Percentiles rank a stretch among this genome's conserved stretches.
phyloP scores from a whole-genome alignment of 2,329 filamentous ascomycete genomes.

The Fusarium illudens region DNA sequence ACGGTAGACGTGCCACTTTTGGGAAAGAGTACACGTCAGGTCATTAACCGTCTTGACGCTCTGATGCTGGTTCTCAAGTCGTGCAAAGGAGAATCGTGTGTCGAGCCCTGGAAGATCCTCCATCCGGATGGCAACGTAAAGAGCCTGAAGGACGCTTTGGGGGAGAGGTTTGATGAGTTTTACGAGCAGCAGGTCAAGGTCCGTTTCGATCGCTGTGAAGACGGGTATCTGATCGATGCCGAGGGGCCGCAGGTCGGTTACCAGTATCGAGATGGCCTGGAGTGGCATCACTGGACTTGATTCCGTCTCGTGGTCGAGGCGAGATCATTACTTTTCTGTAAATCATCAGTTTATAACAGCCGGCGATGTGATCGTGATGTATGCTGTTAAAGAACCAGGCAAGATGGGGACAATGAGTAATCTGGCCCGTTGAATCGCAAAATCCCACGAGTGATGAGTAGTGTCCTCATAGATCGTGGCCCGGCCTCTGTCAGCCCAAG shows the following conservation, averaged over 20 bases:
- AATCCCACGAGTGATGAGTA: background rate
- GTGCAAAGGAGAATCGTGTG: constrained; percentile 63
- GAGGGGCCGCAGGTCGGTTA: constrained; percentile 60
- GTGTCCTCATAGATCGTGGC: background rate
- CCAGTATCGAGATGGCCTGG: constrained; percentile 40
- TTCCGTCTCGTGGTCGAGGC: background rate
- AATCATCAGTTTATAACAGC: background rate
- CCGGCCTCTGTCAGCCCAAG: constrained; percentile 1
- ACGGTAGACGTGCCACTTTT: constrained; percentile 25
- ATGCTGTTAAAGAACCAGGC: background rate
- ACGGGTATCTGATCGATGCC: constrained; percentile 63
- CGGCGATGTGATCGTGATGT: background rate
- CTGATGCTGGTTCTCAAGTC: constrained; percentile 69
- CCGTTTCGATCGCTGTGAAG: constrained; percentile 60
- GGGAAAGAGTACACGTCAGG: constrained; percentile 43
- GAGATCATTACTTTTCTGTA: background rate
- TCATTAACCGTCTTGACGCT: constrained; percentile 63
- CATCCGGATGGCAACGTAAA: constrained; percentile 62
- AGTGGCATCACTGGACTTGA: constrained; percentile 44
- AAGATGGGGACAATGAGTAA: background rate
- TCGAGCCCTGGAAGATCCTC: constrained; percentile 64
- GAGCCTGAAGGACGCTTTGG: constrained; percentile 61
- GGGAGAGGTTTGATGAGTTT: constrained; percentile 58
- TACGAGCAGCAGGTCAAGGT: constrained; percentile 60
- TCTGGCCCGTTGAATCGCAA: background rate